Evolutionary conservation across 352 stramenopile species (phyloP).

Genomic region (Pythium angustatum): DNA sequence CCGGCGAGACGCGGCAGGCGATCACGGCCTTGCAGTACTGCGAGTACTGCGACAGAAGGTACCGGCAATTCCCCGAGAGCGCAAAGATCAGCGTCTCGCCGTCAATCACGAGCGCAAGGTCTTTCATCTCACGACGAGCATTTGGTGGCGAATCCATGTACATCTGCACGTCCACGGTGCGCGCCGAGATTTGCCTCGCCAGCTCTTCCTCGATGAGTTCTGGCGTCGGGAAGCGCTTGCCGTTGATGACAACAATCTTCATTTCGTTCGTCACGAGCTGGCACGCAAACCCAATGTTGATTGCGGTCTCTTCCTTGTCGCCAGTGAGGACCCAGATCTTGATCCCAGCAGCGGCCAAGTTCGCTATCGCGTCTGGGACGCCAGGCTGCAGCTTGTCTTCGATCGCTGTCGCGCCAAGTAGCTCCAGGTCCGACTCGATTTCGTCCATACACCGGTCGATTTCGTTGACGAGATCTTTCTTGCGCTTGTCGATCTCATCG

Average conservation of each 20-base stretch:
- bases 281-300: conserved; percentile 93
- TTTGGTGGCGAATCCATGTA: conserved; percentile 49
- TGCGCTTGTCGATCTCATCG: conserved; percentile 77
- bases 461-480: conserved; percentile 65
- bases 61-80: conserved; percentile 42
- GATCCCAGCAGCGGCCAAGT: conserved; percentile 83
- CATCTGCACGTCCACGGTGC: conserved; percentile 44
- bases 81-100: conserved; percentile 70
- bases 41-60: conserved; percentile 60
- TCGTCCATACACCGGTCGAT: conserved; percentile 84
- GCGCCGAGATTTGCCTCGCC: conserved; percentile 40
- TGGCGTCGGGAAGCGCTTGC: conserved; percentile 50
- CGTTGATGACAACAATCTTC: conserved; percentile 69
- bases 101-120: conserved; percentile 80
- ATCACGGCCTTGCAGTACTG: conserved; percentile 89
- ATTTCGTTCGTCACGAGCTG: conserved; percentile 87
- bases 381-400: conserved; percentile 93
- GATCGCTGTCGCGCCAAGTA: conserved; percentile 91
- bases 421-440: conserved; percentile 78
- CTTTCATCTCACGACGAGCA: conserved; percentile 45
- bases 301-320: conserved; percentile 94
- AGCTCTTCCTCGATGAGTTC: conserved; percentile 56
- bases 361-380: conserved; percentile 87
- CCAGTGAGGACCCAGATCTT: conserved; percentile 95
- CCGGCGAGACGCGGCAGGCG: conserved; percentile 81